A percentile compares a stretch with the other conserved stretches of the same genome.
Evolutionary conservation across 805 yeast species (phyloP).

Genomic region (Wickerhamomyces queroliae): DNA sequence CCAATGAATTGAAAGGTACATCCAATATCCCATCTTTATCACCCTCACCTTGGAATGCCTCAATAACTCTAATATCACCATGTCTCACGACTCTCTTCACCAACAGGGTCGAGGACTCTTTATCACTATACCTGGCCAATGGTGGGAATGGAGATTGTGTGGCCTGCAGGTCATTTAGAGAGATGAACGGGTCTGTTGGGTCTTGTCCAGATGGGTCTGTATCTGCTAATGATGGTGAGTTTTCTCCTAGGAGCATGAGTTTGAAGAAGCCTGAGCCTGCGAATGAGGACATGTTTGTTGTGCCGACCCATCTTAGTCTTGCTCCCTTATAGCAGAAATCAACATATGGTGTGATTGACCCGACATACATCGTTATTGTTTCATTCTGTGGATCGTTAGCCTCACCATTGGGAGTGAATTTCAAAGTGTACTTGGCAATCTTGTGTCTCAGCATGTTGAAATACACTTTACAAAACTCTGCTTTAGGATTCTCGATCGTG

Average conservation of each 20-base stretch:
- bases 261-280: constrained; percentile 30
- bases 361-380: constrained; percentile 24
- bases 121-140: constrained; percentile 17
- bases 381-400: constrained; percentile 14
- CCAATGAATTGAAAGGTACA: constrained; percentile 15
- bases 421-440: constrained; percentile 24
- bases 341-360: constrained; percentile 24
- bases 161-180: constrained; percentile 5
- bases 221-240: constrained; percentile 26
- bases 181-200: not conserved
- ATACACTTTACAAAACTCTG: constrained; percentile 28
- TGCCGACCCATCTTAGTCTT: constrained; percentile 35
- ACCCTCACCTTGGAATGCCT: constrained; percentile 9
- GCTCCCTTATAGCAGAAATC: constrained; percentile 26
- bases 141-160: constrained; percentile 14
- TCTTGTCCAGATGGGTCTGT: constrained; percentile 3
- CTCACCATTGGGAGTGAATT: constrained; percentile 21
- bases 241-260: constrained; percentile 27
- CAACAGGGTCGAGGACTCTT: constrained; percentile 8
- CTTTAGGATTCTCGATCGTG: constrained; percentile 14
- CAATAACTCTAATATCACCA: constrained; percentile 19
- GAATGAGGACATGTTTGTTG: constrained; percentile 28
- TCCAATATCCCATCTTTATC: constrained; percentile 7
- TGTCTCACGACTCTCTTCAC: constrained; percentile 10
- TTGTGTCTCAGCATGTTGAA: constrained; percentile 17